Base-by-base conservation (phyloP, 805 yeast genomes). In the Ogataea haglerorum region DNA sequence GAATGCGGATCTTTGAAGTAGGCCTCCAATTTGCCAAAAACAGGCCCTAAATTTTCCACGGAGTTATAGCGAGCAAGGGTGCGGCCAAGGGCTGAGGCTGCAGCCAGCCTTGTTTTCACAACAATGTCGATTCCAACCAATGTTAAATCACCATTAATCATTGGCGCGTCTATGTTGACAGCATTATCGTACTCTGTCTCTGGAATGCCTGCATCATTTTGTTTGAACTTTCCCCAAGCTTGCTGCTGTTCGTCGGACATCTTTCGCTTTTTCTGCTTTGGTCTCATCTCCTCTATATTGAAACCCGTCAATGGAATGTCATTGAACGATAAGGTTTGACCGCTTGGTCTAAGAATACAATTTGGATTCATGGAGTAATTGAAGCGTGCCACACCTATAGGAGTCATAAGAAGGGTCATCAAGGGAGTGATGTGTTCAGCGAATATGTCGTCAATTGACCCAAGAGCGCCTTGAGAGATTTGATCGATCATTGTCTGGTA, bases 101-200 rank as follows among this genome's bases (percentile, higher is more conserved):
- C 85, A 10, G 80, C 76, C 12, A 85, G 69, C 61, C 93, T 82
- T 3, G 95, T 85, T 34, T 83, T 72, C 24, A 88, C 68, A 42
- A 93, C 76, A 1, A 77, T 77, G 21, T 86, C 90, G 34, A 72
- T 63, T 0, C 95, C 96, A 24, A 93, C 79, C 19, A 93, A 68
- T 40, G 89, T 80, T 13, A 93, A 84, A 63, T 93, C 99, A 54
- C 99, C 99, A 32, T 80, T 76, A 43, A 85, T 77, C 61, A 93
- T 82, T 4, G 98, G 96, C 3, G 95, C 85, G 64, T 93, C 99
- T 44, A 93, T 90, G 58, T 91, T 89, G 37, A 88, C 82, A 43
- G 76, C 76, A 40, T 78, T 72, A 36, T 74, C 82, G 42, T 59
- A 61, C 26, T 73, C 83, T 3, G 75, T 67, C 2, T 65, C 55